phyloP scores from a whole-genome alignment of 805 yeast species.

The Wickerhamomyces mucosus region DNA sequence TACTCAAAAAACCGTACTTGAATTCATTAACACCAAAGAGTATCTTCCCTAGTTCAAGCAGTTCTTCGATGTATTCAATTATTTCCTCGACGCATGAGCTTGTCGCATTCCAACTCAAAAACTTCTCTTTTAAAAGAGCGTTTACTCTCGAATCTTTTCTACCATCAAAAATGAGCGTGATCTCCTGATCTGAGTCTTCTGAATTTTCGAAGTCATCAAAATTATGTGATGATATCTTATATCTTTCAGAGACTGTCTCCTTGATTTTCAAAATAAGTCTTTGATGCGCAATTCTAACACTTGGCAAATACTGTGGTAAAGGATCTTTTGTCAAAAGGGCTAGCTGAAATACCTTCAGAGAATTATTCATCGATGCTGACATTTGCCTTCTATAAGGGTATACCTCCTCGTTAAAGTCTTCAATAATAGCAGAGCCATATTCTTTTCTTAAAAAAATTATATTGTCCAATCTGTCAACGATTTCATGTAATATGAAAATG shows the following conservation, averaged over 20 bases:
- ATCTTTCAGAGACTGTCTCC: slow-evolving; percentile 24
- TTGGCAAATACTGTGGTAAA: slow-evolving; percentile 40
- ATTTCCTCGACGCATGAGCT: slow-evolving; percentile 40
- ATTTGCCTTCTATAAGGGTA: slow-evolving; percentile 35
- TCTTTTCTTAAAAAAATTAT: slow-evolving; percentile 30
- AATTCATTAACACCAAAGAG: slow-evolving; percentile 40
- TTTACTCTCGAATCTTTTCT: slow-evolving; percentile 16
- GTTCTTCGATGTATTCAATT: slow-evolving; percentile 39
- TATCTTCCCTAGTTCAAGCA: slow-evolving; percentile 29
- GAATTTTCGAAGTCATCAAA: slow-evolving; percentile 1
- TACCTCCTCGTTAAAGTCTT: slow-evolving; percentile 30
- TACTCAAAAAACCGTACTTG: slow-evolving; percentile 40
- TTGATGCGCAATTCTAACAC: slow-evolving; percentile 37
- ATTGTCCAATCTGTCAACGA: slow-evolving; percentile 38
- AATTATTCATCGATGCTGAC: slow-evolving; percentile 29
- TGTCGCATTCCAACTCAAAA: slow-evolving; percentile 43
- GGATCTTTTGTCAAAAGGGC: slow-evolving; percentile 37
- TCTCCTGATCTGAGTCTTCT: slow-evolving; percentile 9
- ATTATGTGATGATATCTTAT: slow-evolving; percentile 5
- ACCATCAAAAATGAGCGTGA: slow-evolving; percentile 7
- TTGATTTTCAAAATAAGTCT: slow-evolving; percentile 34
- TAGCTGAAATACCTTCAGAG: slow-evolving; percentile 32
- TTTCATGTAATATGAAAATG: slow-evolving; percentile 34
- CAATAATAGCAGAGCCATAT: slow-evolving; percentile 38
- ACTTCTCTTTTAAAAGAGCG: slow-evolving; percentile 26